These are phyloP conservation scores for Malus hybrid DNA, from an alignment of 331 rosid genomes.

Conservation along the genomic window DNA sequence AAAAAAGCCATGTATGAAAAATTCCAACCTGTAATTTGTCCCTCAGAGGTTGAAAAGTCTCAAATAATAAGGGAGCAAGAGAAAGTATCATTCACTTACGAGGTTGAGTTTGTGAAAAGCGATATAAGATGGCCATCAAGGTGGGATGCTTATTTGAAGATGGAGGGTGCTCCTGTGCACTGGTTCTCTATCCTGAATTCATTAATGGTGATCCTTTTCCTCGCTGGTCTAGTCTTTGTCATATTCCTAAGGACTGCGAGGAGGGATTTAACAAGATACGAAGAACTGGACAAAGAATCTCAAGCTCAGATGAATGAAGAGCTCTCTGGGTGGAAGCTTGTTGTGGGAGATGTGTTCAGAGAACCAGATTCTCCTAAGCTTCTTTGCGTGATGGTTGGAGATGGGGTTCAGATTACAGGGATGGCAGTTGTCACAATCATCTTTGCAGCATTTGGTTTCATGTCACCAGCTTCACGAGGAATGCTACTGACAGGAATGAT, in stretches of 20 bases:
- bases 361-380: slow-evolving; percentile 73
- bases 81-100: slow-evolving; percentile 69
- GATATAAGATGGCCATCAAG: slow-evolving; percentile 85
- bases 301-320: slow-evolving; percentile 96
- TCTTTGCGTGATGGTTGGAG: slow-evolving; percentile 83
- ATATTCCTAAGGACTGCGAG: slow-evolving; percentile 86
- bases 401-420: slow-evolving; percentile 82
- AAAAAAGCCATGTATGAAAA: slow-evolving; percentile 30
- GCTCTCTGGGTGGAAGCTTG: slow-evolving; percentile 97
- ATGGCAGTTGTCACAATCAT: slow-evolving; percentile 79
- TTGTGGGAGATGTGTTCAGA: slow-evolving; percentile 89
- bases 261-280: slow-evolving; percentile 83
- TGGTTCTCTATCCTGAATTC: slow-evolving; percentile 93
- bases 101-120: slow-evolving; percentile 76
- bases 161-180: slow-evolving; percentile 91
- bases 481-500: no score
- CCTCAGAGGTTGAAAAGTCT: slow-evolving; percentile 49
- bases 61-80: slow-evolving; percentile 69
- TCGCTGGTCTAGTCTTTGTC: slow-evolving; percentile 87
- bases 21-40: slow-evolving; percentile 41
- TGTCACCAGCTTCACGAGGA: no score
- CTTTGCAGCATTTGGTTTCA: slow-evolving; percentile 48
- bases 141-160: slow-evolving; percentile 93
- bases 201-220: slow-evolving; percentile 78
- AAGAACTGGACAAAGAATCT: slow-evolving; percentile 86